phyloP scores from a whole-genome alignment of 2,329 filamentous ascomycete genomes.

The Diaporthe sp. region DNA sequence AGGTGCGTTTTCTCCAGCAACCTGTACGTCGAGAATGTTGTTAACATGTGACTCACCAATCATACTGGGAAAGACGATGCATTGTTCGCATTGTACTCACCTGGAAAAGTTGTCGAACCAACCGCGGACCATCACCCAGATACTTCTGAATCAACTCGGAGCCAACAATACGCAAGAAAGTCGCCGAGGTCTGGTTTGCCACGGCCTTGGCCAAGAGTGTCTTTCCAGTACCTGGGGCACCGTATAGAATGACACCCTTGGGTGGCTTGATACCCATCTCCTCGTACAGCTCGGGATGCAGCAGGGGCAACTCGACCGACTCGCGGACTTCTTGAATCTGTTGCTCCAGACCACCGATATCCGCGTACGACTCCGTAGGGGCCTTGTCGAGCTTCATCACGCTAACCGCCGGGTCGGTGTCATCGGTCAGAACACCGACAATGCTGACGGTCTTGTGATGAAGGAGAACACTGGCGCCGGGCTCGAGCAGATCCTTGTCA shows the following conservation, averaged over 20 bases:
- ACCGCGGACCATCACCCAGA: conserved; percentile 91
- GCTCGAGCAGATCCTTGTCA: conserved; percentile 97
- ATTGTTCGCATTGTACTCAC: conserved; percentile 55
- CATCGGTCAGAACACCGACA: conserved; percentile 95
- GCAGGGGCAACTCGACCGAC: conserved; percentile 92
- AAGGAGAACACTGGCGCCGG: conserved; percentile 92
- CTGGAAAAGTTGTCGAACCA: conserved; percentile 97
- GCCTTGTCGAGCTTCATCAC: conserved; percentile 99
- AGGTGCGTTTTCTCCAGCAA: conserved; percentile 94
- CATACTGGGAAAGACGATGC: not conserved
- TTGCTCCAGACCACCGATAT: conserved; percentile 94
- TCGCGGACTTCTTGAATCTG: conserved; percentile 99
- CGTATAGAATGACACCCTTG: conserved; percentile 99
- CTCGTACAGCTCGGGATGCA: conserved; percentile 98
- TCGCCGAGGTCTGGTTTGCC: conserved; percentile 98
- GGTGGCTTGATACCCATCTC: conserved; percentile 99
- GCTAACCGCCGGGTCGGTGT: conserved; percentile 93
- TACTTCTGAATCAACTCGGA: conserved; percentile 99
- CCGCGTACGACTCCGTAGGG: conserved; percentile 96
- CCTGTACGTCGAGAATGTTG: conserved; percentile 58
- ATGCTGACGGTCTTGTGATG: conserved; percentile 99
- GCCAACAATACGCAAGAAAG: conserved; percentile 96
- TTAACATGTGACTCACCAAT: not conserved
- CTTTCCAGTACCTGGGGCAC: conserved; percentile 96
- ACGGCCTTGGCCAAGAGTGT: conserved; percentile 96